phyloP scores from a whole-genome alignment of 2,329 filamentous ascomycete species.

The Myotisia sp. region DNA sequence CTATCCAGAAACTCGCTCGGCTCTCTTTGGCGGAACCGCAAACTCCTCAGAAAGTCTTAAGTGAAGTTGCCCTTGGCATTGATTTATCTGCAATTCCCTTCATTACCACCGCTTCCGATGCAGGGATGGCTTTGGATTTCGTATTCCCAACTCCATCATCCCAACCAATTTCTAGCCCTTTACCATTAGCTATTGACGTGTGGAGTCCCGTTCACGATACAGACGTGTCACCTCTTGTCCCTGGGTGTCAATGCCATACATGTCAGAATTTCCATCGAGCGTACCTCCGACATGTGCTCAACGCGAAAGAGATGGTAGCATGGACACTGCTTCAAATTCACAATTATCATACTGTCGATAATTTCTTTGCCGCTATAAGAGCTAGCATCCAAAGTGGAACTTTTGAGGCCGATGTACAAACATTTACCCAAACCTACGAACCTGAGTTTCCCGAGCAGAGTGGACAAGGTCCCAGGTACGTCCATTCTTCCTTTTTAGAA shows the following conservation, averaged over 20 bases:
- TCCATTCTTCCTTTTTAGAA: conserved; percentile 2
- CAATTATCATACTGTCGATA: conserved; percentile 59
- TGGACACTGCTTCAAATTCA: conserved; percentile 90
- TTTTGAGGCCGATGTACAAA: conserved; percentile 40
- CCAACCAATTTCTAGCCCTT: conserved; percentile 11
- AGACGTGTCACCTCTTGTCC: conserved; percentile 47
- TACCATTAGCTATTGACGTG: conserved; percentile 61
- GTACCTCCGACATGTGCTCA: conserved; percentile 73
- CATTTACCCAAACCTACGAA: conserved; percentile 57
- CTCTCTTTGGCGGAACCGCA: conserved; percentile 56
- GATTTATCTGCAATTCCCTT: conserved; percentile 72
- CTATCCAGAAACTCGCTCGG: conserved; percentile 51
- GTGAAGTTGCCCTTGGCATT: conserved; percentile 59
- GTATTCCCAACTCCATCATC: conserved; percentile 43
- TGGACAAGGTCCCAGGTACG: conserved; percentile 58
- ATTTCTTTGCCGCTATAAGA: conserved; percentile 62
- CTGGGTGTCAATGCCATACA: conserved; percentile 63
- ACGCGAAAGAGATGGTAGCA: conserved; percentile 88
- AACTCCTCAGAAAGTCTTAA: conserved; percentile 63
- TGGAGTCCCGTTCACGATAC: conserved; percentile 50
- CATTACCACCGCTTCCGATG: conserved; percentile 58
- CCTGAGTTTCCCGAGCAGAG: conserved; percentile 56
- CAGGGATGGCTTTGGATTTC: conserved; percentile 72
- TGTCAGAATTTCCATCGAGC: conserved; percentile 75
- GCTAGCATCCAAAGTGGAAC: conserved; percentile 43